phyloP scores from a whole-genome alignment of 2,329 filamentous ascomycete species.

The Blastomyces gilchristii region DNA sequence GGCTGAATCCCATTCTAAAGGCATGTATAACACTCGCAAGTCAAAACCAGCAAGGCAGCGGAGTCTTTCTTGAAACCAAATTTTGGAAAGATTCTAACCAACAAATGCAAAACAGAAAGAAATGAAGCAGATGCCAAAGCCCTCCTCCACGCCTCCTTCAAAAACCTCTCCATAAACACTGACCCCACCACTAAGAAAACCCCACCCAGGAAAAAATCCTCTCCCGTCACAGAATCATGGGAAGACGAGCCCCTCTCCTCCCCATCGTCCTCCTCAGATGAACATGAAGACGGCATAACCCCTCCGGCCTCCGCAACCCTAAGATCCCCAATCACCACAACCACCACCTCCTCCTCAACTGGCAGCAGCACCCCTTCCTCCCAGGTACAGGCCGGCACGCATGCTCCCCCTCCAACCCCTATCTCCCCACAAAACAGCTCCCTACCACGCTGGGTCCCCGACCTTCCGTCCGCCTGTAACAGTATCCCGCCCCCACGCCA shows the following conservation, averaged over 20 bases:
- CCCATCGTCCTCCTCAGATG: slow-evolving; percentile 30
- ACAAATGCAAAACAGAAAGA: not conserved
- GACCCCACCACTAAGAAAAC: slow-evolving; percentile 16
- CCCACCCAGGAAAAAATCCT: slow-evolving; percentile 20
- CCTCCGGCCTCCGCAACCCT: slow-evolving; percentile 19
- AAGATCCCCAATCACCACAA: slow-evolving; percentile 16
- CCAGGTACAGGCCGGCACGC: slow-evolving; percentile 12
- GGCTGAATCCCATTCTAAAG: not conserved
- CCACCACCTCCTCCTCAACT: slow-evolving; percentile 19
- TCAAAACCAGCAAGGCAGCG: not conserved
- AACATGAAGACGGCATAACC: slow-evolving; percentile 16
- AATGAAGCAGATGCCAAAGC: not conserved
- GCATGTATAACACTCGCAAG: not conserved
- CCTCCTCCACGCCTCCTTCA: slow-evolving; percentile 19
- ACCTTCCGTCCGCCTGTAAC: slow-evolving; percentile 56
- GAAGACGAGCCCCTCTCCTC: slow-evolving; percentile 54
- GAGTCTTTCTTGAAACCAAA: not conserved
- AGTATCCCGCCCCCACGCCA: slow-evolving; percentile 26
- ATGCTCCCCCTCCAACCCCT: slow-evolving; percentile 55
- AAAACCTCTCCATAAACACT: slow-evolving; percentile 22
- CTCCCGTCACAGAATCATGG: slow-evolving; percentile 58
- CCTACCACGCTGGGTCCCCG: slow-evolving; percentile 11
- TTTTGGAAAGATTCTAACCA: not conserved
- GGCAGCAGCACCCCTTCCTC: slow-evolving; percentile 23
- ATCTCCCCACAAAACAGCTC: slow-evolving; percentile 42